Evolutionary conservation across 306 rosid species (phyloP), one percentile per base, ranked within the genome.

Genomic region (Quercus engelmannii): DNA sequence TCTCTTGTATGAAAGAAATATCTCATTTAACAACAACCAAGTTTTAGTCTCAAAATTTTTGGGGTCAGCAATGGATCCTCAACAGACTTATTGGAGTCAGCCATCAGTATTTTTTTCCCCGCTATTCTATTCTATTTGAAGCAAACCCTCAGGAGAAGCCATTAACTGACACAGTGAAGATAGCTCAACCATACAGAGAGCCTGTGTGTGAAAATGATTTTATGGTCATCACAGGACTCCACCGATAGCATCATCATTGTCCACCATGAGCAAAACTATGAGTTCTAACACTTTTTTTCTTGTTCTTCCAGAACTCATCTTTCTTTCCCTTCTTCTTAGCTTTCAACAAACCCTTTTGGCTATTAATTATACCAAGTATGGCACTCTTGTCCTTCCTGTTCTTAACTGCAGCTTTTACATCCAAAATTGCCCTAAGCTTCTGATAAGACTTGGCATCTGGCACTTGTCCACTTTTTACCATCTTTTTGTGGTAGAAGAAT

Each of bases 271-370:
- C 28, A 75, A 55, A 41, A 35, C 23, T 73, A 52, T 31, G 69
- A 28, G 84, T 78, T 85, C 65, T 84, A 13, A 74, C 82, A 63
- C 41, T 79, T 73, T 74, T 76, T 79, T 82, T 87, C 92, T 81
- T 94, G 85, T 62, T 69, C 89, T 92, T 94, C 99, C 99, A 94
- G 68, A 92, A 91, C 84, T 94, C 97, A 76, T 94, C 97, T 84
- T 92, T 94, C 90, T 92, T 90, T 58, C 84, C 78, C 54, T 82
- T 82, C 76, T 79, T 92, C 71, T 58, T 89, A 21, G 82, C 80
- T 86, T 92, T 88, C 79, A 59, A 19, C 80, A 88, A 14, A 3
- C 97, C 90, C 86, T 83, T 74, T 85, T 87, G 83, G 80, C 88
- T 88, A 56, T 89, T 87, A 69, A 91, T 55, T 54, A 84, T 82